phyloP scores from a whole-genome alignment of 805 yeast genomes.

The Wickerhamomyces ciferrii region DNA sequence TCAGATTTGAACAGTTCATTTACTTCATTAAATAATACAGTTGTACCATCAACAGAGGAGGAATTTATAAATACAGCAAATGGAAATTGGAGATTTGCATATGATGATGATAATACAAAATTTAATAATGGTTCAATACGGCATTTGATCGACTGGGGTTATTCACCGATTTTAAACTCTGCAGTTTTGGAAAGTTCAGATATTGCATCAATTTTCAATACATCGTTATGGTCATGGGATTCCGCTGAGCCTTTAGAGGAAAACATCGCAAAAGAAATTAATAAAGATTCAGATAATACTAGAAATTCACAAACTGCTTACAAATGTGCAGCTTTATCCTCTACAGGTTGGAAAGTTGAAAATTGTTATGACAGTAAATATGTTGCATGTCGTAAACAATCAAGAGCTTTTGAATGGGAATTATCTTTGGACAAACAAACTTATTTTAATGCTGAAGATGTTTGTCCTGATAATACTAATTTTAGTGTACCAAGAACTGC shows the following conservation, averaged over 20 bases:
- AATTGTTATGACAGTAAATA: slow-evolving; percentile 55
- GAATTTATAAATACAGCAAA: slow-evolving; percentile 9
- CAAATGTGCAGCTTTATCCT: slow-evolving; percentile 37
- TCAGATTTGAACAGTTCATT: slow-evolving; percentile 18
- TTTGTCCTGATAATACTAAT: slow-evolving; percentile 30
- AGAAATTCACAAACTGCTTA: slow-evolving; percentile 25
- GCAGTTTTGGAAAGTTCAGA: slow-evolving; percentile 20
- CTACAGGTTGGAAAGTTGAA: slow-evolving; percentile 55
- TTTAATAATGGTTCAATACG: slow-evolving; percentile 35
- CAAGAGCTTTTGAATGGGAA: slow-evolving; percentile 38
- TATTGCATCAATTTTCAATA: slow-evolving; percentile 26
- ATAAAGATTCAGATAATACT: slow-evolving; percentile 8
- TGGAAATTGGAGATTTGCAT: slow-evolving; percentile 32
- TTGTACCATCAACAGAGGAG: background rate
- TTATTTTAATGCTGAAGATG: slow-evolving; percentile 38
- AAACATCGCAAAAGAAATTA: slow-evolving; percentile 13
- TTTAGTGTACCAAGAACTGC: slow-evolving; percentile 50
- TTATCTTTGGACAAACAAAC: slow-evolving; percentile 26
- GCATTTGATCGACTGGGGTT: slow-evolving; percentile 49
- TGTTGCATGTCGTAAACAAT: slow-evolving; percentile 49
- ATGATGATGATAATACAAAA: slow-evolving; percentile 36
- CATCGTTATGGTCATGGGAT: slow-evolving; percentile 74
- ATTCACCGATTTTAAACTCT: slow-evolving; percentile 55
- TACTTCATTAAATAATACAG: background rate
- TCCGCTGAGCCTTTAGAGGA: slow-evolving; percentile 41